phyloP scores from a whole-genome alignment of 2,329 filamentous ascomycete genomes.

The Chaetomiaceae sp. region DNA sequence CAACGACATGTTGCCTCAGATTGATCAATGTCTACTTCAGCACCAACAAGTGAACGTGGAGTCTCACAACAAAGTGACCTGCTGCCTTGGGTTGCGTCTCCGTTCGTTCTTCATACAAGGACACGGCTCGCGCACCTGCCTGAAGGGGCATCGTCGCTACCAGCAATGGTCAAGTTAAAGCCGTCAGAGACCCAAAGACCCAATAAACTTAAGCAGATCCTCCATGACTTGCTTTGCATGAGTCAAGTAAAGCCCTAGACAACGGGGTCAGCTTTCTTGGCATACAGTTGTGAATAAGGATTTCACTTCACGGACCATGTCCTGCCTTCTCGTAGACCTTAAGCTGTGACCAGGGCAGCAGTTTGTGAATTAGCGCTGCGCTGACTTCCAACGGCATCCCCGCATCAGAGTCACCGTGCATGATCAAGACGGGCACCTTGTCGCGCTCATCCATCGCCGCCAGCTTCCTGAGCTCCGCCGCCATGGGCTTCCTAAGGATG shows the following conservation, averaged over 20 bases:
- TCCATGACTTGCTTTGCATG: slow-evolving; percentile 9
- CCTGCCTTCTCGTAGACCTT: slow-evolving; percentile 16
- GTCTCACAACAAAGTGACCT: no score
- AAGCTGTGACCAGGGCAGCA: slow-evolving; percentile 13
- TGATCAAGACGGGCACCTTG: slow-evolving; percentile 9
- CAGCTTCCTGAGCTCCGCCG: slow-evolving; percentile 5
- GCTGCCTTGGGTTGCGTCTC: no score
- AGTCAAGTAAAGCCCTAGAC: slow-evolving; percentile 16
- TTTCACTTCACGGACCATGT: slow-evolving; percentile 11
- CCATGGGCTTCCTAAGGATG: slow-evolving; percentile 1
- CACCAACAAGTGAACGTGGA: no score
- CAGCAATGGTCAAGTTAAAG: no score
- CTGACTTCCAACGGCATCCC: slow-evolving; percentile 15
- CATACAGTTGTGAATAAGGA: not conserved
- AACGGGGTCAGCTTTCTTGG: not conserved
- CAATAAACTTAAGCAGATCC: slow-evolving; percentile 9
- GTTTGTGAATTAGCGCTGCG: slow-evolving; percentile 2
- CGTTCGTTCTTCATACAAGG: no score
- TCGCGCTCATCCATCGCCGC: not conserved
- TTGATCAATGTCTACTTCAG: no score
- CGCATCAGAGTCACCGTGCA: slow-evolving; percentile 14
- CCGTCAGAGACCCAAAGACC: no score
- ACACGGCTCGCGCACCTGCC: no score
- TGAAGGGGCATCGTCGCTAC: no score
- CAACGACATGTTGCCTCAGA: no score